Base-by-base conservation (phyloP, 768 basidiomycete genomes). In the Termitomyces sp. region DNA sequence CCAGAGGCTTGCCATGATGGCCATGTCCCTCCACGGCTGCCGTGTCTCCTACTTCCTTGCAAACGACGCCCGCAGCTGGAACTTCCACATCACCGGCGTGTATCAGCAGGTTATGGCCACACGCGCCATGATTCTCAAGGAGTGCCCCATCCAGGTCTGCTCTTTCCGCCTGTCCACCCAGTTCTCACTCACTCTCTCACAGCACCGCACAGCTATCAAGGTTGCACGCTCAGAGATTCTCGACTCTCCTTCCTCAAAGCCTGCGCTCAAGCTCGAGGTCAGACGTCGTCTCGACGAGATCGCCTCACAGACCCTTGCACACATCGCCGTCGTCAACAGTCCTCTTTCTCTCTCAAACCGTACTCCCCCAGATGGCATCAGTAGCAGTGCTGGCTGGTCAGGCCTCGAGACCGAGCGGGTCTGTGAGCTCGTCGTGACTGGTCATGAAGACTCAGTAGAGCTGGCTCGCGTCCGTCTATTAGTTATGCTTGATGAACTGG, bases 401-500 rank as follows among this genome's bases (percentile, higher is more conserved):
- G 94, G 95, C 2, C 81, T 98, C 16, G 96, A 98, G 76, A 91
- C 92, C 1, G 96, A 98, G 71, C 81, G 93, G 57, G 88, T 92
- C 47, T 98, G 96, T 66, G 94, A 97, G 68, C 80, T 98, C 43
- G 90, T 95, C 59, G 80, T 98, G 58, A 92, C 92, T 22, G 96
- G 96, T 1, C 80, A 83, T 46, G 88, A 90, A 42, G 92, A 97
- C 66, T 85, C 90, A 37, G 94, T 96, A 20, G 92, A 96, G 65
- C 79, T 95, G 27, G 96, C 96, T 31, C 85, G 94, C 63, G 91
- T 97, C 37, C 84, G 92, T 32, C 71, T 98, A 46, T 75, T 98
- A 61, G 95, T 96, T 58, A 92, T 98, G 85, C 74, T 98, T 63
- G 96, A 98, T 66, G 93, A 98, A 72, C 74, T 98, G 73, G 94